phyloP scores from a whole-genome alignment of 148 eudicot genomes.

The Limonium bicolor region DNA sequence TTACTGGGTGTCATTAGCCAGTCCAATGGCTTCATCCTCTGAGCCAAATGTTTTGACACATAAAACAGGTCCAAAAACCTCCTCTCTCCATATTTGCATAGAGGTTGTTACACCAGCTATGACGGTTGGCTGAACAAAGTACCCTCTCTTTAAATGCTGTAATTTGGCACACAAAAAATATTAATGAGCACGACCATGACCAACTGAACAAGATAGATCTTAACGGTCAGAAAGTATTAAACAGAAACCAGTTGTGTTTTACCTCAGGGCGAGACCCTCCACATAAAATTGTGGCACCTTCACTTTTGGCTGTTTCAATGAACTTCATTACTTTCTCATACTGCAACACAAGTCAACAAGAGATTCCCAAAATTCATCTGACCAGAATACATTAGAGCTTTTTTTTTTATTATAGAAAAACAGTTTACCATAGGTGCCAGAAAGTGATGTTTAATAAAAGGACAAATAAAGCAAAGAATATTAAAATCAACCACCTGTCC shows the following conservation, averaged over 20 bases:
- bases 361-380: neutral
- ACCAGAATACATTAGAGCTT: neutral
- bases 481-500: slow-evolving; percentile 45
- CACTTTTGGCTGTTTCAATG: slow-evolving; percentile 75
- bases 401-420: neutral
- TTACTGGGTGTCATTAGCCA: slow-evolving; percentile 93
- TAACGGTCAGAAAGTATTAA: too few relatives aligned
- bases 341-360: slow-evolving; percentile 27
- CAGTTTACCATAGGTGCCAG: neutral
- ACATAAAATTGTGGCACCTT: slow-evolving; percentile 80
- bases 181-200: too few relatives aligned
- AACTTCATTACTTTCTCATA: slow-evolving; percentile 70
- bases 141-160: slow-evolving; percentile 80
- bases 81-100: slow-evolving; percentile 99
- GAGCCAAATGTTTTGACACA: slow-evolving; percentile 86
- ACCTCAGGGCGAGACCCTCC: slow-evolving; percentile 95
- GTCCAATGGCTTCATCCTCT: slow-evolving; percentile 90
- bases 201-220: too few relatives aligned
- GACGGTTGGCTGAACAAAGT: slow-evolving; percentile 63
- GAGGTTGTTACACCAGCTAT: slow-evolving; percentile 64
- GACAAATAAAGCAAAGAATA: neutral
- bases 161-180: too few relatives aligned
- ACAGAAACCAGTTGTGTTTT: too few relatives aligned
- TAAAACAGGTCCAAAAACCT: slow-evolving; percentile 93
- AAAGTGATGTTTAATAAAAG: neutral